These are phyloP conservation scores for Suaeda aralocaspica DNA, from an alignment of 148 eudicot species.

Conservation along the genomic window DNA sequence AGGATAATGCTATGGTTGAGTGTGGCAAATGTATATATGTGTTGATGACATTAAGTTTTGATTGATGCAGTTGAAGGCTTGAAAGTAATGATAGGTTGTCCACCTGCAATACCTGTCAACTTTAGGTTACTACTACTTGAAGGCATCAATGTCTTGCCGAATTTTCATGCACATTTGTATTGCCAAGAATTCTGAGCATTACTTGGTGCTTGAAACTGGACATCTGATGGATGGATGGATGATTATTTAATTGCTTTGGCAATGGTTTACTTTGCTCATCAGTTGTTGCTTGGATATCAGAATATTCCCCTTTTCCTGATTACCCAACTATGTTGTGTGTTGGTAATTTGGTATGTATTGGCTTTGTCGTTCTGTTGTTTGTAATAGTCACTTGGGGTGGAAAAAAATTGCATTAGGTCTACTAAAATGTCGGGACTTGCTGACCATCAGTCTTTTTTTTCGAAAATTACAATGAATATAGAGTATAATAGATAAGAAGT, in stretches of 20 bases:
- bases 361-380: too few relatives aligned
- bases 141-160: not conserved
- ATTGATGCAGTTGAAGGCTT: not conserved
- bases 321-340: too few relatives aligned
- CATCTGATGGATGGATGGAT: not conserved
- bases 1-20: not conserved
- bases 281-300: not conserved
- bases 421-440: too few relatives aligned
- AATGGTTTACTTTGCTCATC: not conserved
- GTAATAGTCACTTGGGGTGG: too few relatives aligned
- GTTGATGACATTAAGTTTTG: slow-evolving; percentile 5
- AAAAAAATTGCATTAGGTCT: not conserved
- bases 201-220: not conserved
- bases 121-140: not conserved
- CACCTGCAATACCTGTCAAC: slow-evolving; percentile 3
- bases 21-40: not conserved
- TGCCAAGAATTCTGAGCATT: slow-evolving; percentile 4
- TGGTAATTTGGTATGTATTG: not conserved
- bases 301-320: not conserved
- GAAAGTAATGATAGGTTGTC: not conserved
- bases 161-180: slow-evolving; percentile 5
- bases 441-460: too few relatives aligned
- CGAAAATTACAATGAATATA: too few relatives aligned
- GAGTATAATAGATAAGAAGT: too few relatives aligned
- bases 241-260: not conserved